Base-by-base conservation (phyloP, 495 filamentous ascomycete genomes). In the Xylaria longipes region DNA sequence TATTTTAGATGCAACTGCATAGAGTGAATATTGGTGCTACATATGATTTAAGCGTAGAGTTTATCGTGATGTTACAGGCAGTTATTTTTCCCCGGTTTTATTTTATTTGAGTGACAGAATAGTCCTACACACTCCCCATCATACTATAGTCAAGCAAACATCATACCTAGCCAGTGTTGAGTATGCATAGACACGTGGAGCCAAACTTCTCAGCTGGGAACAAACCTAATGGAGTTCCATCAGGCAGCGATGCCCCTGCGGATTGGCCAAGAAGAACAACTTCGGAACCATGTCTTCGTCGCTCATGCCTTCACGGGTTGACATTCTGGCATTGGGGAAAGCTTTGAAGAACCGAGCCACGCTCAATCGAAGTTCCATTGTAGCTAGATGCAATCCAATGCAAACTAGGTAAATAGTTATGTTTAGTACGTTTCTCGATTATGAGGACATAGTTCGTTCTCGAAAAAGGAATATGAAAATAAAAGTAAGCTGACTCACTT, bases 351-450 rank as follows among this genome's bases (percentile, higher is more conserved):
- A 73, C 1, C 61, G 71, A 33, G 71, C 71, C 12, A 22, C 14
- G 9, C 41, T 58, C 27, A 69, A 27, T 20, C 71, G 71, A 17
- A 73, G 66, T 22, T 73, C 71, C 5, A 65, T 70, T 25, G 25
- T 63, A 1, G 71, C 71, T 7, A 73, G 67, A 39, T 73, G 66
- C 35, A 73, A 22, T 17, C 71, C 71, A 7, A 73, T 65, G 43
- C 71, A 73, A 33, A 61, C 67, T 73, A 57, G 25, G 2, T 12
- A 45, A 31, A 41, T 8, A 54, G 37, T 54, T 29, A n/a, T 17
- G 11, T 29, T 56, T 43, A 68, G 56, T 25, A 37, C 43, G 8
- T 14, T 52, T 11, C 1, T 3, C 15, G 29, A 46, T 50, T 31
- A 1, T 0, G 20, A 70, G 17, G 8, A 45, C 22, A 33, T 17